A percentile compares a stretch with the other conserved stretches of the same genome.
These are phyloP conservation scores for Helichrysum umbraculigerum DNA, from an alignment of 129 eudicot species.

Conservation along the genomic window DNA sequence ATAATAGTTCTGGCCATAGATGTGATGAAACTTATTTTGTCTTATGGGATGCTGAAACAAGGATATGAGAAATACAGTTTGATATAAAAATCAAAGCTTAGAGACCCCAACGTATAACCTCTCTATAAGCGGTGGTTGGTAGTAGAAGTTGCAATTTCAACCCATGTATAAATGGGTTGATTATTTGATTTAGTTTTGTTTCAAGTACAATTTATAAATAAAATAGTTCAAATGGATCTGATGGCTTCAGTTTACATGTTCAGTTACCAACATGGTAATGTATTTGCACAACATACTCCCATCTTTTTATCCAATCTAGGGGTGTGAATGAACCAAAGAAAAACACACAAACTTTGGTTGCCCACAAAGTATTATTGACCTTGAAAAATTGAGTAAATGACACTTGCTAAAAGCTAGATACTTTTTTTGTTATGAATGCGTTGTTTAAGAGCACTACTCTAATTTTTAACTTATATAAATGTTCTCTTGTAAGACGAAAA, in stretches of 20 bases:
- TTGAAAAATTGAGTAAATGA: no score
- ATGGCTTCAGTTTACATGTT: no score
- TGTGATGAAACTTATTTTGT: not conserved
- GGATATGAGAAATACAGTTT: not conserved
- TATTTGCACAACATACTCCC: no score
- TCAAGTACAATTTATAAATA: no score
- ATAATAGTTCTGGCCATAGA: slow-evolving; percentile 2
- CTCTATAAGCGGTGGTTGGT: not conserved
- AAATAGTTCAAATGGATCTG: no score
- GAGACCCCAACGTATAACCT: not conserved
- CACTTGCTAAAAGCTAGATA: not conserved
- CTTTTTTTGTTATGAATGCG: not conserved
- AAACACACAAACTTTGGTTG: no score
- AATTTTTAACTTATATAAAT: not conserved
- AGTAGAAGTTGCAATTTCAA: not conserved
- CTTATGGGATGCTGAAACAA: not conserved
- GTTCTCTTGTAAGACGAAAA: not conserved
- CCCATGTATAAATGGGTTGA: no score
- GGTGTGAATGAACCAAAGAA: no score
- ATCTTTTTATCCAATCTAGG: no score
- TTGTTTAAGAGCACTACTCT: not conserved
- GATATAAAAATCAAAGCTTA: not conserved
- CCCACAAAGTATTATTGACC: no score
- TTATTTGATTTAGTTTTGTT: no score
- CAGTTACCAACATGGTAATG: no score